Percentiles rank a stretch among this genome's conserved stretches.
Evolutionary conservation across 2,329 filamentous ascomycete species (phyloP).

Genomic region (Sodiomyces alkalinus): DNA sequence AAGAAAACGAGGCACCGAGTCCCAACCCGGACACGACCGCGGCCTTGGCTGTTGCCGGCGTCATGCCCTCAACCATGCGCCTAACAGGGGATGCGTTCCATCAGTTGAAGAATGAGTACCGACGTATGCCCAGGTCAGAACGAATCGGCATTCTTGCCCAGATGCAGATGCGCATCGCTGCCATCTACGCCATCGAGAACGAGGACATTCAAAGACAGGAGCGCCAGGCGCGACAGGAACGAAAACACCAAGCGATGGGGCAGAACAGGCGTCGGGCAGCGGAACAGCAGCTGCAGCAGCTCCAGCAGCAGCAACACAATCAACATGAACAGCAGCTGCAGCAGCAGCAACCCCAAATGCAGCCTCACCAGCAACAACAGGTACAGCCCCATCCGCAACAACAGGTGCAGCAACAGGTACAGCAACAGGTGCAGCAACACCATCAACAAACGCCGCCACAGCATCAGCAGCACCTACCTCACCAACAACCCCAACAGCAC

Average conservation of each 20-base stretch:
- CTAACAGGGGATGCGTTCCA: conserved; percentile 28
- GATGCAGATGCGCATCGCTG: conserved; percentile 25
- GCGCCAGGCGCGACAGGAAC: conserved; percentile 21
- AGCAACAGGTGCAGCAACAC: conserved; percentile 5
- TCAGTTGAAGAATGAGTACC: conserved; percentile 26
- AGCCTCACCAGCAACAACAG: conserved; percentile 9
- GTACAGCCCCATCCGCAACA: conserved; percentile 10
- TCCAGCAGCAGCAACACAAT: conserved; percentile 8
- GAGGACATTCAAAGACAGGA: conserved; percentile 25
- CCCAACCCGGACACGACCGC: conserved; percentile 21
- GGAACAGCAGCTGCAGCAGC: conserved; percentile 13
- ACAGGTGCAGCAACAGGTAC: conserved; percentile 11
- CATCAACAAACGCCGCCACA: conserved; percentile 1
- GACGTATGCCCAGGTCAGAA: conserved; percentile 24
- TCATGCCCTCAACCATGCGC: conserved; percentile 21
- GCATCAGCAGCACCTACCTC: neutral
- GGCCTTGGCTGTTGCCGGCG: conserved; percentile 23
- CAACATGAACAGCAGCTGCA: conserved; percentile 6
- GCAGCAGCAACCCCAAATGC: conserved; percentile 4
- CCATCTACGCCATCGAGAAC: conserved; percentile 28
- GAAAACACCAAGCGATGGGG: conserved; percentile 22
- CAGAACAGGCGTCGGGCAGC: conserved; percentile 14
- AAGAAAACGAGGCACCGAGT: conserved; percentile 14
- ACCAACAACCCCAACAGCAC: conserved; percentile 1
- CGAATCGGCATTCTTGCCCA: conserved; percentile 22